Evolutionary conservation across 306 rosid genomes (phyloP), one percentile per base, ranked within the genome.

Genomic region (Carpinus fangiana): DNA sequence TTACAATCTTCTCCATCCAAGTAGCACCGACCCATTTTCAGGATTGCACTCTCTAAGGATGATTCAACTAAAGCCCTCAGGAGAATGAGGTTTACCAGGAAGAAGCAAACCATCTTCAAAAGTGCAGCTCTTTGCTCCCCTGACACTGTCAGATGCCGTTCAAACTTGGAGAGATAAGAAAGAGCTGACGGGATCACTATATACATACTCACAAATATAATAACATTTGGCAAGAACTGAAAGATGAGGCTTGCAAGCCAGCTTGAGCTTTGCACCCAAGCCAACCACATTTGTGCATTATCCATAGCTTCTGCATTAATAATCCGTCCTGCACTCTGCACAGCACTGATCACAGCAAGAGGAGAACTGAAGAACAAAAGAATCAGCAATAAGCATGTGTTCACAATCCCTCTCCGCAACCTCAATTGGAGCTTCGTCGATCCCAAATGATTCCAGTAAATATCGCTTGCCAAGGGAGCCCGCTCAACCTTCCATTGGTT

Each of bases 401-500:
- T 95, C 78, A 95, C 97, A 79, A 87, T 72, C 71, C 86, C 89
- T 80, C 98, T 90, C 65, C 96, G 84, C 70, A 95, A 76, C 70
- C 73, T 91, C 67, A 92, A 78, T 0, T 97, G 90, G 14, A 88
- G 73, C 85, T 86, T 95, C 0, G 96, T 80, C 0, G 98, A 88
- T 31, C 99, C 99, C 91, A 95, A 83, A 68, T 95, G 94, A 74
- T 91, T 95, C 99, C 99, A 95, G 61, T 93, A 95, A 81, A 95
- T 91, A 75, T 95, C 99, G 3, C 90, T 82, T 0, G 98, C 98
- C 91, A 95, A 83, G 23, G 99, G 98, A 20, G 99, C 99, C 9
- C 96, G 90, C 88, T 95, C 99, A 69, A 93, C 99, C 85, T 95
- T 93, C 99, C 99, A 95, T 70, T 95, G 96, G 87, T 88, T 95